phyloP scores from a whole-genome alignment of 169 alveolate species.

The Cryptosporidium sp. region DNA sequence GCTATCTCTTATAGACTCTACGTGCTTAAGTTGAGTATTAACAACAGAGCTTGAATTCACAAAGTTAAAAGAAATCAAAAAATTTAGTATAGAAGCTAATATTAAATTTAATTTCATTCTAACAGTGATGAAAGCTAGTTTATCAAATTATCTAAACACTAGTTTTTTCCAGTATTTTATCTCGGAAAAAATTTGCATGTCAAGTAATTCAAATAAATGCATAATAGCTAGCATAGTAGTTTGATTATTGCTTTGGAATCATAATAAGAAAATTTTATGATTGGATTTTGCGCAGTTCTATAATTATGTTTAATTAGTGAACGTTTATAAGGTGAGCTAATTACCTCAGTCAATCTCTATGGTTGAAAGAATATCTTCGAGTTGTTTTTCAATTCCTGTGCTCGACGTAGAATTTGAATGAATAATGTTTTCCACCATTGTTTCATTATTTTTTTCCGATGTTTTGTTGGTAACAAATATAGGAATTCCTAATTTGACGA shows the following conservation, averaged over 20 bases:
- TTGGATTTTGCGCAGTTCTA: neutral
- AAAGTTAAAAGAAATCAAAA: neutral
- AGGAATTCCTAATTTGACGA: neutral
- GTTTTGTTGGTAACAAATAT: neutral
- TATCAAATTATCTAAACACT: neutral
- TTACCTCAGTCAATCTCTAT: neutral
- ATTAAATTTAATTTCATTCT: neutral
- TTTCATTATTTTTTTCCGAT: neutral
- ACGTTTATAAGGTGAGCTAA: neutral
- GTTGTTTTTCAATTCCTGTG: neutral
- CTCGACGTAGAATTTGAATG: neutral
- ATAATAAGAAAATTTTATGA: neutral
- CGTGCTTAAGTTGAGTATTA: neutral
- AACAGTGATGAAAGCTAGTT: neutral
- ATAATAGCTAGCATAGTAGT: neutral
- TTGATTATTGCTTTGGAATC: neutral
- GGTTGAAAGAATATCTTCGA: conserved; percentile 3
- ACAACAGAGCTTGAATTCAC: neutral
- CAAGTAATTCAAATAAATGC: conserved; percentile 38
- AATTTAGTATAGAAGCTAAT: neutral
- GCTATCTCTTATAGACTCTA: conserved; percentile 3
- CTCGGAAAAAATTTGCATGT: conserved; percentile 1
- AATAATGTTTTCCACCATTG: neutral
- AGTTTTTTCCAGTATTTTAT: neutral
- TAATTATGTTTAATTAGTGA: neutral